Conservation (phyloP, 2,329 filamentous ascomycete genomes). For the Colletotrichum trifolii region DNA sequence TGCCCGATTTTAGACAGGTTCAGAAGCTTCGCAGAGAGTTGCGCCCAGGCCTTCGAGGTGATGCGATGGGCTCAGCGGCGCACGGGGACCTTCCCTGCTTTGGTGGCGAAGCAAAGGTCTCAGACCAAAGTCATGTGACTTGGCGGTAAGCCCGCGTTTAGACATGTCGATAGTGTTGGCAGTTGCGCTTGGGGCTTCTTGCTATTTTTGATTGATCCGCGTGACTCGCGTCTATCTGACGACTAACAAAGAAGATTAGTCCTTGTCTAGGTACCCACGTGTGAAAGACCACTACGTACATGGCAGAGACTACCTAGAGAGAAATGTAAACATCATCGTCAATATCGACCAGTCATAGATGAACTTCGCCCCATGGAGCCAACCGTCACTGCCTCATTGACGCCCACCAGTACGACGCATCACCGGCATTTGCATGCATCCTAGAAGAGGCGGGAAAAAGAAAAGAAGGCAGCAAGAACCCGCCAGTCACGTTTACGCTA, state of each 20-base stretch:
- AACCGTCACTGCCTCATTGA: conserved; percentile 6
- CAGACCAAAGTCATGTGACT: conserved; percentile 21
- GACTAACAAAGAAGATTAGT: not conserved
- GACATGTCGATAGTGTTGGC: not conserved
- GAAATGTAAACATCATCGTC: not conserved
- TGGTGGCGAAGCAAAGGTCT: not conserved
- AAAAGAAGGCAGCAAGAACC: not conserved
- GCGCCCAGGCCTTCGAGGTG: too few species aligned
- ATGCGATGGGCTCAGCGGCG: too few species aligned
- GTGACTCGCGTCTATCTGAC: conserved; percentile 15
- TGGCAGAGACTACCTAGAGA: not conserved
- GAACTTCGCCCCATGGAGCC: not conserved
- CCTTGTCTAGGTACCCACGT: conserved; percentile 13
- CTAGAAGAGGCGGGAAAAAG: not conserved
- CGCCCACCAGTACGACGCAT: conserved; percentile 8
- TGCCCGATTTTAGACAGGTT: too few species aligned
- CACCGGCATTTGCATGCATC: not conserved
- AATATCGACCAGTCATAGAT: not conserved
- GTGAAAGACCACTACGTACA: not conserved
- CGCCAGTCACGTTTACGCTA: too few species aligned
- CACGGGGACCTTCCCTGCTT: not conserved
- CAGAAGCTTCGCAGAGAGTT: too few species aligned
- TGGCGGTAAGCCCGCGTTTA: conserved; percentile 19
- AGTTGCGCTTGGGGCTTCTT: conserved; percentile 20
- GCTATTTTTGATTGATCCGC: conserved; percentile 13